Percentiles rank a stretch among this genome's conserved stretches.
Conservation (phyloP, 805 yeast genomes). For the Wickerhamomyces ciferrii region DNA sequence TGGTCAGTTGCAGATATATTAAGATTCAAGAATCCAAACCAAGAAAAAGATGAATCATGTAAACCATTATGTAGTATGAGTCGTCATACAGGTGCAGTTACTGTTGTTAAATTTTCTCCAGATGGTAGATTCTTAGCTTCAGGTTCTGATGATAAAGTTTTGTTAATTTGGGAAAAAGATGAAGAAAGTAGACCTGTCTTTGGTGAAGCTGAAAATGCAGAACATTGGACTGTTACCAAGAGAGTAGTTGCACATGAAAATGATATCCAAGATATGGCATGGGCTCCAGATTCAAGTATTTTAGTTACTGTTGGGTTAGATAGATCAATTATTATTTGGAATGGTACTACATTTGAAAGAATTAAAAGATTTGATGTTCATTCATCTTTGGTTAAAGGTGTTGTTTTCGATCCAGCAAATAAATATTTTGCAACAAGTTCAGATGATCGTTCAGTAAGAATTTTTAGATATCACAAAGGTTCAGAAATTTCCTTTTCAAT, state of each 20-base stretch:
- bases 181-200: constrained; percentile 54
- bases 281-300: constrained; percentile 94
- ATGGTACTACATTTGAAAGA: constrained; percentile 85
- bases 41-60: constrained; percentile 25
- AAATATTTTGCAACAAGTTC: constrained; percentile 96
- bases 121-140: constrained; percentile 87
- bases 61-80: constrained; percentile 85
- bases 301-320: constrained; percentile 94
- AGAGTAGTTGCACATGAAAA: constrained; percentile 95
- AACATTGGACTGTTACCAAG: constrained; percentile 92
- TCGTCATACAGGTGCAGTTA: constrained; percentile 95
- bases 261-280: constrained; percentile 95
- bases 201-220: constrained; percentile 68
- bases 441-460: constrained; percentile 87
- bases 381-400: constrained; percentile 93
- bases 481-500: constrained; percentile 79
- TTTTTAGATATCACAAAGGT: constrained; percentile 78
- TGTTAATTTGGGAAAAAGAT: constrained; percentile 90
- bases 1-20: constrained; percentile 68
- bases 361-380: constrained; percentile 88
- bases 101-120: constrained; percentile 89
- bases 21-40: constrained; percentile 24
- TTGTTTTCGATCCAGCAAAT: constrained; percentile 96
- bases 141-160: constrained; percentile 92
- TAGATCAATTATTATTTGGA: constrained; percentile 90